phyloP scores from a whole-genome alignment of 2,329 filamentous ascomycete genomes.

The Curvularia sp. region DNA sequence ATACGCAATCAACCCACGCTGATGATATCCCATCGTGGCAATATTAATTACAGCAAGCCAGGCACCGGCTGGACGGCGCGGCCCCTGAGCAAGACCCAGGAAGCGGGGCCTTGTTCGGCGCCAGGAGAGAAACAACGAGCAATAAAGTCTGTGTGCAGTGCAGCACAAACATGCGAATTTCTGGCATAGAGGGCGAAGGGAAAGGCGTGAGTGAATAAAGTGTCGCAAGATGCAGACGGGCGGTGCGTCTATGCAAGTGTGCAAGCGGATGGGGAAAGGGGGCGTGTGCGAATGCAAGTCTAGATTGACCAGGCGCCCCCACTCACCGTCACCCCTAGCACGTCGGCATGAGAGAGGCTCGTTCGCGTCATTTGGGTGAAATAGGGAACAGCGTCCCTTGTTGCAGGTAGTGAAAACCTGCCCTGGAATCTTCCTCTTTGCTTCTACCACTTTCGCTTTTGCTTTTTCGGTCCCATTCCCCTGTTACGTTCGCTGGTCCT shows the following conservation, averaged over 20 bases:
- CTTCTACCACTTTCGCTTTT: slow-evolving; percentile 1
- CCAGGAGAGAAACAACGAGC: background rate
- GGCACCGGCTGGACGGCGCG: background rate
- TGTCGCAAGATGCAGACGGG: background rate
- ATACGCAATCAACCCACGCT: background rate
- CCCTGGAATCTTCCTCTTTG: slow-evolving; percentile 13
- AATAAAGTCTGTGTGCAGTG: background rate
- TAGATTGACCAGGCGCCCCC: slow-evolving; percentile 11
- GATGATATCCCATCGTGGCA: background rate
- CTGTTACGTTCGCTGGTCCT: background rate
- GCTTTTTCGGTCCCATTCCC: background rate
- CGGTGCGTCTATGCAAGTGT: slow-evolving; percentile 9
- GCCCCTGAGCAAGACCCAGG: background rate
- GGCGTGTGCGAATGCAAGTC: slow-evolving; percentile 16
- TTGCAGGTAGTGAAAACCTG: background rate
- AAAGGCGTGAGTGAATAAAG: slow-evolving; percentile 5
- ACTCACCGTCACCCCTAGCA: slow-evolving; percentile 10
- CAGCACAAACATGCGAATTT: background rate
- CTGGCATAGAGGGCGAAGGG: background rate
- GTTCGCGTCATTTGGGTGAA: slow-evolving; percentile 30
- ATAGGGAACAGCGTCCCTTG: slow-evolving; percentile 23
- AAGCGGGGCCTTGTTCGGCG: slow-evolving; percentile 1
- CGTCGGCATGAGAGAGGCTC: slow-evolving; percentile 14
- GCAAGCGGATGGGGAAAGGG: slow-evolving; percentile 21
- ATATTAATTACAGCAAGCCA: background rate